A percentile compares a stretch with the other conserved stretches of the same genome.
Conservation (phyloP, 2,329 filamentous ascomycete species). For the Verruconis gallopava region DNA sequence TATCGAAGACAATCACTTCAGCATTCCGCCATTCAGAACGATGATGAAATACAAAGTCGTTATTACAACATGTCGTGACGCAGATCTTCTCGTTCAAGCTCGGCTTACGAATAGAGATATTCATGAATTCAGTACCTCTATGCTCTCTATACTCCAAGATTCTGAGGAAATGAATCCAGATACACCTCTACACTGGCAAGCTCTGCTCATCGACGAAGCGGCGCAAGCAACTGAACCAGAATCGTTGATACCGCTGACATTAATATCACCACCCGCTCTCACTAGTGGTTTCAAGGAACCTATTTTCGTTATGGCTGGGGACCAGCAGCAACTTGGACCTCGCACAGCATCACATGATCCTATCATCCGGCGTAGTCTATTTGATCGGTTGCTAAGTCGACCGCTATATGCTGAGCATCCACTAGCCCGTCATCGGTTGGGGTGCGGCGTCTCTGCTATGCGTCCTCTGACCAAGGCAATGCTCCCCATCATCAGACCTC, state of each 20-base stretch:
- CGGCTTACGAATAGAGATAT: constrained; percentile 31
- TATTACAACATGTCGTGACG: constrained; percentile 30
- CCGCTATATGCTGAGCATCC: constrained; percentile 28
- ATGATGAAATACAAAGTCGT: constrained; percentile 30
- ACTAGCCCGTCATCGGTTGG: constrained; percentile 22
- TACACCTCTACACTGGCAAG: constrained; percentile 31
- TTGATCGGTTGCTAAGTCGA: constrained; percentile 28
- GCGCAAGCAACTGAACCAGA: constrained; percentile 34
- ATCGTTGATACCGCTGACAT: constrained; percentile 26
- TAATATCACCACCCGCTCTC: constrained; percentile 25
- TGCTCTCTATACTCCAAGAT: constrained; percentile 17
- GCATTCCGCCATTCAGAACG: constrained; percentile 25
- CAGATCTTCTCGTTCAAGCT: constrained; percentile 29
- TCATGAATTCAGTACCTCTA: constrained; percentile 22
- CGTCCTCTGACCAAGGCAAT: constrained; percentile 20
- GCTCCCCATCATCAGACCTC: constrained; percentile 29
- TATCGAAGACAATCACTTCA: constrained; percentile 28
- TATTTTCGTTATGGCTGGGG: constrained; percentile 33
- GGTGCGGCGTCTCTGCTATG: constrained; percentile 15
- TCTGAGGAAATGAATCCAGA: constrained; percentile 15
- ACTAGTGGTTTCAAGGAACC: constrained; percentile 18
- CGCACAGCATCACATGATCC: constrained; percentile 23
- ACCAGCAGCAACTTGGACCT: constrained; percentile 32
- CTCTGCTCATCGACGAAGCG: constrained; percentile 33
- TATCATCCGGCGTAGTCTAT: constrained; percentile 25